A percentile compares a stretch with the other conserved stretches of the same genome.
phyloP scores from a whole-genome alignment of 1,139 yeast genomes.

The Meyerozyma carpophila region DNA sequence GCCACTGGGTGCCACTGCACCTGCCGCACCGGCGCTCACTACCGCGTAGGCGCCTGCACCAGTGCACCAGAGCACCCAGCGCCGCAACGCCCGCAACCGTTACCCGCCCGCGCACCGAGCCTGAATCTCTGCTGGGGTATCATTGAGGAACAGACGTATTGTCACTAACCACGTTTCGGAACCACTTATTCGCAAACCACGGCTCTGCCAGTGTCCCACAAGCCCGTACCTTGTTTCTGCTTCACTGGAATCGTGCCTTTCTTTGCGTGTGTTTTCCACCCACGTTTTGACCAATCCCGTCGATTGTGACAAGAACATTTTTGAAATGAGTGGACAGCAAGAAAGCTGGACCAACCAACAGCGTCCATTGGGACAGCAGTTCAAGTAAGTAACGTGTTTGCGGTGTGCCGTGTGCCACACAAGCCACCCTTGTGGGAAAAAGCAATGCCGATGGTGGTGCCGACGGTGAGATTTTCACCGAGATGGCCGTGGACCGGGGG shows the following conservation, averaged over 20 bases:
- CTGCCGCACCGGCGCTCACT: too few species aligned
- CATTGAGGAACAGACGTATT: neutral
- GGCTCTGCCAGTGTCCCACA: neutral
- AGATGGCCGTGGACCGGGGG: neutral
- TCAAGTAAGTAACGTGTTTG: slow-evolving; percentile 32
- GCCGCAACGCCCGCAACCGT: neutral
- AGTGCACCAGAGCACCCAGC: neutral
- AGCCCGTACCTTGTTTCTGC: neutral
- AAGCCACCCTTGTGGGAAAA: neutral
- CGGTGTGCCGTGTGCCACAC: neutral
- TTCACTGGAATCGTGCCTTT: neutral
- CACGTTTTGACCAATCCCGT: neutral
- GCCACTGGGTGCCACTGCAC: too few species aligned
- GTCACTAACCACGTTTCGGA: neutral
- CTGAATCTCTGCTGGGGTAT: slow-evolving; percentile 1
- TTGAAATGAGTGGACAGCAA: slow-evolving; percentile 33
- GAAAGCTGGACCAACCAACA: slow-evolving; percentile 44
- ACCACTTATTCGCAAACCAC: neutral
- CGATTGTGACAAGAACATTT: neutral
- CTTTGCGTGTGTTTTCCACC: neutral
- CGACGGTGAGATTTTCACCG: neutral
- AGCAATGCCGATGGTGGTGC: neutral
- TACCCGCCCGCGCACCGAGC: neutral
- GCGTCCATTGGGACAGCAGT: slow-evolving; percentile 42
- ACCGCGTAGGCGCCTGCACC: neutral